Evolutionary conservation across 75 land plant genomes (phyloP), one percentile per base, ranked within the genome.

Genomic region (Pinus albicaulis): DNA sequence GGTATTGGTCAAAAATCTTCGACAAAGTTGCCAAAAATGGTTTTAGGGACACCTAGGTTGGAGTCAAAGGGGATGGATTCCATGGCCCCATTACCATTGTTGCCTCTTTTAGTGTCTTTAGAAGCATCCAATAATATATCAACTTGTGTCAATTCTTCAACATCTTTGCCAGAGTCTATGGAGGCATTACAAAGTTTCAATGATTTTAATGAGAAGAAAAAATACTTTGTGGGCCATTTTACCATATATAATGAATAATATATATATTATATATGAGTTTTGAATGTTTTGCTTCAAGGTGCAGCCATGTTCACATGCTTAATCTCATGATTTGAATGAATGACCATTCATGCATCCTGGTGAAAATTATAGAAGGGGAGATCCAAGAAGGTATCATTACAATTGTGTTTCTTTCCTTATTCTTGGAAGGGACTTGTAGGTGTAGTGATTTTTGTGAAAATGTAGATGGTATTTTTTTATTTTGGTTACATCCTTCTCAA

Each of bases 301-400:
- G 55, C 83, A 93, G 1, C 92, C 92, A 2, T 92, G 95, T 68
- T 87, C 90, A 8, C 76, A 93, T 11, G 95, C 92, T 3, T 90
- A 90, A 72, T 90, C 92, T 17, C 95, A 92, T 76, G 95, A 92
- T 63, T 92, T 92, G 95, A 92, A 92, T 15, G 95, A 92, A 80
- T 92, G 95, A 20, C 95, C 95, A 2, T 92, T 92, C 78, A 93
- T 88, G 28, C 95, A 92, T 76, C 95, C 95, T 10, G 95, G 95
- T 19, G 95, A 92, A 76, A 92, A 92, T 77, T 92, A 92, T 23
- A 88, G 95, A 3, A 72, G 95, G 65, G 76, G 95, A 22, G 95
- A 92, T 57, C 95, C 95, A 1, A 74, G 95, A 63, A n/a, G n/a
- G n/a, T n/a, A n/a, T n/a, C n/a, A n/a, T n/a, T n/a, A n/a, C n/a